A percentile compares a stretch with the other conserved stretches of the same genome.
Conservation (phyloP, 2,329 filamentous ascomycete species). For the Fusarium guadeloupense region DNA sequence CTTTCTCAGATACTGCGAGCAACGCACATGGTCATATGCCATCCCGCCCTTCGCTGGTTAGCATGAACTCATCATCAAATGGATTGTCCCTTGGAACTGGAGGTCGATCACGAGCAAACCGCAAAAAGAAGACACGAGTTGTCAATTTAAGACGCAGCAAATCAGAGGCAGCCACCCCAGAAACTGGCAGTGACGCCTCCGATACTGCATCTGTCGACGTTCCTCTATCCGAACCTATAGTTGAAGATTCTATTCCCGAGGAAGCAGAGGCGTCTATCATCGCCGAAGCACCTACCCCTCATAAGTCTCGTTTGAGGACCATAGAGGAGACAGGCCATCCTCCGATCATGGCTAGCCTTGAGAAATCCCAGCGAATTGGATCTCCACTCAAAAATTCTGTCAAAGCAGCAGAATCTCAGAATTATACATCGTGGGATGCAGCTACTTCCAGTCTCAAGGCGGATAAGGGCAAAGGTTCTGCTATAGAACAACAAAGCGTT, state of each 20-base stretch:
- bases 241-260: constrained; percentile 66
- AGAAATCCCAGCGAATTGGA: constrained; percentile 38
- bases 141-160: constrained; percentile 79
- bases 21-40: constrained; percentile 68
- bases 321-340: constrained; percentile 34
- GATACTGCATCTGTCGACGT: constrained; percentile 65
- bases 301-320: constrained; percentile 55
- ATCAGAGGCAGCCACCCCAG: constrained; percentile 62
- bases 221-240: constrained; percentile 69
- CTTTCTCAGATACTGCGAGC: constrained; percentile 77
- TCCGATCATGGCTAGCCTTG: constrained; percentile 40
- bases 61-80: constrained; percentile 67
- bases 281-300: constrained; percentile 42
- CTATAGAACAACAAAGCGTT: constrained; percentile 46
- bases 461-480: constrained; percentile 45
- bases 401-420: constrained; percentile 22
- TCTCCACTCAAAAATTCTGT: constrained; percentile 36
- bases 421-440: constrained; percentile 35
- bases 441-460: constrained; percentile 25
- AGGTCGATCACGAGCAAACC: constrained; percentile 68
- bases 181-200: constrained; percentile 59
- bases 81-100: constrained; percentile 71
- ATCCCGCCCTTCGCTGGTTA: constrained; percentile 74
- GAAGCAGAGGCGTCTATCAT: constrained; percentile 60
- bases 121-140: constrained; percentile 85